Evolutionary conservation across 768 basidiomycete genomes (phyloP).

Genomic region (Hemileccinum rubropunctum): DNA sequence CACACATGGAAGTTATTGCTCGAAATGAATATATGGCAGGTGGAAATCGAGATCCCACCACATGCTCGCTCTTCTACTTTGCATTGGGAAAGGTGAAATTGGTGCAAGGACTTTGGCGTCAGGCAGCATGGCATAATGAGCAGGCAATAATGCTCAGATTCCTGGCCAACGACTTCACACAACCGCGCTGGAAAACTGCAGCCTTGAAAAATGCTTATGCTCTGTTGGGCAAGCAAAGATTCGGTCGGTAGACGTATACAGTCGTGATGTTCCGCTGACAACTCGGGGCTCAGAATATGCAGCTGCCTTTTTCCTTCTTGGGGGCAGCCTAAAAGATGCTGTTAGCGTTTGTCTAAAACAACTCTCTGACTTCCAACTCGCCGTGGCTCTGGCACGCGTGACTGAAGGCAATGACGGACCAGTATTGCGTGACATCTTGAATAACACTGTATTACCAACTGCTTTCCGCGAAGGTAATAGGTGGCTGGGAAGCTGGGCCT

Average conservation of each 20-base stretch:
- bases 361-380: constrained; percentile 87
- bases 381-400: constrained; percentile 80
- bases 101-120: constrained; percentile 94
- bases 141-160: constrained; percentile 90
- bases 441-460: constrained; percentile 72
- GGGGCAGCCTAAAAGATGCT: constrained; percentile 85
- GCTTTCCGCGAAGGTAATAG: constrained; percentile 88
- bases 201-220: constrained; percentile 97
- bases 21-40: constrained; percentile 90
- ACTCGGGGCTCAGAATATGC: constrained; percentile 73
- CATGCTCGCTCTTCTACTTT: constrained; percentile 91
- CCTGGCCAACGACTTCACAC: constrained; percentile 82
- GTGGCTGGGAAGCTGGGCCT: constrained; percentile 94
- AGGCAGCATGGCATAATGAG: constrained; percentile 91
- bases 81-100: constrained; percentile 90
- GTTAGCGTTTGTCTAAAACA: constrained; percentile 88
- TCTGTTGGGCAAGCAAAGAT: constrained; percentile 85
- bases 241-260: constrained; percentile 54
- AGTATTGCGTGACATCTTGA: constrained; percentile 66
- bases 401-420: constrained; percentile 84
- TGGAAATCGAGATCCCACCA: constrained; percentile 83
- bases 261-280: constrained; percentile 3
- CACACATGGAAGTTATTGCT: constrained; percentile 84
- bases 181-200: constrained; percentile 84
- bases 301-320: constrained; percentile 96